Conservation (phyloP, 192 early-diverging fungal genomes). For the Rhizophagus clarus region DNA sequence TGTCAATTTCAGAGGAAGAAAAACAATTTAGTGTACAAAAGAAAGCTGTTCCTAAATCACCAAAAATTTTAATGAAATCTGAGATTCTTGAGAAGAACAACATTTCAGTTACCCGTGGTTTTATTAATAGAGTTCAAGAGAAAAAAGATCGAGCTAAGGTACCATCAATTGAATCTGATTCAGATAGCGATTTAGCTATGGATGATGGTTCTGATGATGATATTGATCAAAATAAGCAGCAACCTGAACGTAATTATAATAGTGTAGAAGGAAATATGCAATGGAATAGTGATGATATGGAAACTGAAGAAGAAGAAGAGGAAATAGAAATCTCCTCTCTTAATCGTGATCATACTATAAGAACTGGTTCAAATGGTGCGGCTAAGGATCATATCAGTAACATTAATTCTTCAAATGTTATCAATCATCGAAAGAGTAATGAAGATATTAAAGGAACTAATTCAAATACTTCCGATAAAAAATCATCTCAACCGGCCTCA, state of each 20-base stretch:
- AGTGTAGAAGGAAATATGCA: neutral
- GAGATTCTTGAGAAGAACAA: neutral
- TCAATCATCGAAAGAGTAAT: neutral
- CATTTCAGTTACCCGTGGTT: neutral
- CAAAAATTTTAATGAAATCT: neutral
- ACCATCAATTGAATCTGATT: neutral
- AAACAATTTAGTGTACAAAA: neutral
- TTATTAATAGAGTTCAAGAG: neutral
- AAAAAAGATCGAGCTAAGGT: neutral
- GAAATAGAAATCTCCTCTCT: neutral
- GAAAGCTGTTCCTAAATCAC: neutral
- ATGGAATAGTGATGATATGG: constrained; percentile 34
- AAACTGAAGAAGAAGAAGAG: constrained; percentile 30
- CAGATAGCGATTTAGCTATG: constrained; percentile 24
- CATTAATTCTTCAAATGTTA: neutral
- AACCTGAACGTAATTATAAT: neutral
- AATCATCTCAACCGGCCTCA: neutral
- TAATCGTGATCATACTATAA: neutral
- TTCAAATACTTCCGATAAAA: neutral
- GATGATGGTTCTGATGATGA: constrained; percentile 32
- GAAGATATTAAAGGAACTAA: neutral
- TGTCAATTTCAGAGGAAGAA: neutral
- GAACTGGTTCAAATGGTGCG: neutral
- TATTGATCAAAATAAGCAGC: neutral
- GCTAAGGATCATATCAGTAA: neutral